Conservation (phyloP, 495 filamentous ascomycete species). For the Opeltia flavorubescens region DNA sequence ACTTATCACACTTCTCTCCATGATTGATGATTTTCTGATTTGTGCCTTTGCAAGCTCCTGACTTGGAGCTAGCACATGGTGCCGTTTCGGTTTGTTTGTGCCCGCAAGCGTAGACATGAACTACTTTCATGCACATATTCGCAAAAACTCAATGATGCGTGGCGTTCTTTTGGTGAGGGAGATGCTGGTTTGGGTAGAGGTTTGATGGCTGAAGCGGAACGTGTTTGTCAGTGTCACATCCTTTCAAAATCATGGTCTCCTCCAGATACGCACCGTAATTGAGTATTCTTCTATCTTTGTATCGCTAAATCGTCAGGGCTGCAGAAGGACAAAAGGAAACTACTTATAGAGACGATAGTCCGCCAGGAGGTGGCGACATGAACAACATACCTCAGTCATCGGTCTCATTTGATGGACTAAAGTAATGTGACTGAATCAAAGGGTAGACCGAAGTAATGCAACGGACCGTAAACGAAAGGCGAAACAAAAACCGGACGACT, state of each 20-base stretch:
- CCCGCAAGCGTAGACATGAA: conserved; percentile 11
- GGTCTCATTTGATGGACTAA: background rate
- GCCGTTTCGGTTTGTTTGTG: conserved; percentile 7
- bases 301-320: too few species aligned
- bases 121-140: conserved; percentile 11
- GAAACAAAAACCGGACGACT: background rate
- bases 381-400: background rate
- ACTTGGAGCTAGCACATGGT: conserved; percentile 10
- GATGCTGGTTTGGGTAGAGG: background rate
- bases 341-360: background rate
- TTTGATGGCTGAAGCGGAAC: background rate
- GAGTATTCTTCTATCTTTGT: too few species aligned
- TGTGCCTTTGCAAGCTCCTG: conserved; percentile 1
- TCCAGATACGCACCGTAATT: background rate
- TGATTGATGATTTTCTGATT: conserved; percentile 4
- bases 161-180: background rate
- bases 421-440: background rate
- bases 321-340: background rate
- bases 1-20: conserved; percentile 3
- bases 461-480: background rate
- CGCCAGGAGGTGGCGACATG: background rate
- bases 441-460: background rate
- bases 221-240: background rate
- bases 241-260: background rate
- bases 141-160: background rate